Percentiles rank a stretch among this genome's conserved stretches.
Evolutionary conservation across 1,284 basidiomycete species (phyloP).

Genomic region (Ustilago cynodontis): DNA sequence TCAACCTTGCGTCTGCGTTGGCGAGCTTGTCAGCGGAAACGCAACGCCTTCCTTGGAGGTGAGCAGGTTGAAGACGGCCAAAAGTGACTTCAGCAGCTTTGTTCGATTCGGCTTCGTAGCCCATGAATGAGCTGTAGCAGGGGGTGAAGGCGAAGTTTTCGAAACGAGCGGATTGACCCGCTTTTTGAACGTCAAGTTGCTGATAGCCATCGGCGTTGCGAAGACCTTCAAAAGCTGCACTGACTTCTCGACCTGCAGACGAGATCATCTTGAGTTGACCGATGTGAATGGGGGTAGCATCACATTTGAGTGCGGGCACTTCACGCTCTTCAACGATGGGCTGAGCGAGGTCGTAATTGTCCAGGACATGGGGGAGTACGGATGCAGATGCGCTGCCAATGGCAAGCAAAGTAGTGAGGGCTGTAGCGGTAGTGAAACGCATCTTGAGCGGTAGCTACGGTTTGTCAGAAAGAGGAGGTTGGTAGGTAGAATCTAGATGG

Average conservation of each 20-base stretch:
- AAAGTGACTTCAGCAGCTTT: conserved; percentile 47
- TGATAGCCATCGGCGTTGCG: conserved; percentile 46
- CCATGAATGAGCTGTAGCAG: conserved; percentile 42
- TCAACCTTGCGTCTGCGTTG: conserved; percentile 18
- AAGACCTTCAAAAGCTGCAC: conserved; percentile 48
- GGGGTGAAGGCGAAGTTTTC: conserved; percentile 50
- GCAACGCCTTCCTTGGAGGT: conserved; percentile 43
- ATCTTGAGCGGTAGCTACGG: conserved; percentile 11
- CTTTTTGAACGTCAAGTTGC: conserved; percentile 46
- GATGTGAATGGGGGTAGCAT: conserved; percentile 24
- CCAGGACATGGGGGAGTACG: conserved; percentile 40
- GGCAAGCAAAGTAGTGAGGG: conserved; percentile 37
- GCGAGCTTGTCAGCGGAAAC: conserved; percentile 41
- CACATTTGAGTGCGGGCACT: conserved; percentile 37
- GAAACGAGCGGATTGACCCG: conserved; percentile 23
- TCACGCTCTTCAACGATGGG: conserved; percentile 46
- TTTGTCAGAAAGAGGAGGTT: neutral
- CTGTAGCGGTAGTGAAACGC: conserved; percentile 36
- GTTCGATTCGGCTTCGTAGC: conserved; percentile 40
- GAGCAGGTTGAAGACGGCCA: conserved; percentile 49
- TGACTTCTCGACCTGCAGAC: conserved; percentile 22
- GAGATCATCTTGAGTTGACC: conserved; percentile 44
- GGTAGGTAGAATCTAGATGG: neutral
- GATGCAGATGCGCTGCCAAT: conserved; percentile 39
- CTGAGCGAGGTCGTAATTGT: conserved; percentile 39